Evolutionary conservation across 257 asterid species (phyloP).

Genomic region (Solanum microdontum): DNA sequence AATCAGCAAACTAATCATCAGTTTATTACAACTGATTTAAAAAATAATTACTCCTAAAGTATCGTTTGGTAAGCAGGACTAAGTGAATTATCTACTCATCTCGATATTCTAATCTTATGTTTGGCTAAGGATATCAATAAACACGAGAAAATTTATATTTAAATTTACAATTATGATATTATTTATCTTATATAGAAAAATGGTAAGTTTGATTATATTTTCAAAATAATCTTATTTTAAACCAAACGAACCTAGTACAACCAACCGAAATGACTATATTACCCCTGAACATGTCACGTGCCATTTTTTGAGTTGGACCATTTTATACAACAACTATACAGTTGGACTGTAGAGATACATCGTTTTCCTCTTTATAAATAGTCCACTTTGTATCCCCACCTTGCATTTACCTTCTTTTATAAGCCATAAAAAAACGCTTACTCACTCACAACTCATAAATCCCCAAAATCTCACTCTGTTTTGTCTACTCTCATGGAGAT

Average conservation of each 20-base stretch:
- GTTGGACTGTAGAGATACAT: background rate
- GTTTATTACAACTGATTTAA: background rate
- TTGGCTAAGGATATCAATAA: background rate
- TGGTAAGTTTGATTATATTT: background rate
- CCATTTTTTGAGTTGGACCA: slow-evolving; percentile 1
- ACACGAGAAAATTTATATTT: background rate
- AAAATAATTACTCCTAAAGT: background rate
- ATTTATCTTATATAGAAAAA: background rate
- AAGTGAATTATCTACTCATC: background rate
- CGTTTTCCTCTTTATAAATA: slow-evolving; percentile 11
- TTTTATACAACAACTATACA: background rate
- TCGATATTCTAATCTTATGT: background rate
- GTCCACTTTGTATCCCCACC: background rate
- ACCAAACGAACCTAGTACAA: background rate
- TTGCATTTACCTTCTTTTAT: background rate
- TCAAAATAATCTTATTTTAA: background rate
- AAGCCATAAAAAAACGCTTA: background rate
- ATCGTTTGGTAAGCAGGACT: too few relatives aligned
- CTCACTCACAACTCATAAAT: background rate
- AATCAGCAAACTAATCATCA: background rate
- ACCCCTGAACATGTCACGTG: slow-evolving; percentile 9
- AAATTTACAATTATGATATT: background rate
- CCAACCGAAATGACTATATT: background rate
- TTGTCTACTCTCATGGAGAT: background rate
- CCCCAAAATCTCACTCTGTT: background rate